phyloP scores from a whole-genome alignment of 129 eudicot genomes.

The Chrysanthemum seticuspe region DNA sequence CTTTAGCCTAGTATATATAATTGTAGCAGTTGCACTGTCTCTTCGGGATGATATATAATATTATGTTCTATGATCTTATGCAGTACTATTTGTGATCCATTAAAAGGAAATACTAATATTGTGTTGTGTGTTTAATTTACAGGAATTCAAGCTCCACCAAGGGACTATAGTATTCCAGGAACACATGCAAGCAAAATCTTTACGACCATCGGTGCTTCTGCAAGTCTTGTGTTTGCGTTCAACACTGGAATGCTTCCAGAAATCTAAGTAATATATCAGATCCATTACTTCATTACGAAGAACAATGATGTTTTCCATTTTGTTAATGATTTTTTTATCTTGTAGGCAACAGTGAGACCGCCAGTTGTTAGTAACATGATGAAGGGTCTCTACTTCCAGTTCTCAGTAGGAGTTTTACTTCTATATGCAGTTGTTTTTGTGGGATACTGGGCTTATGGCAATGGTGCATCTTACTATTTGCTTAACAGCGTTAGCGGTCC shows the following conservation, averaged over 20 bases:
- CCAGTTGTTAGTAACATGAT: constrained; percentile 88
- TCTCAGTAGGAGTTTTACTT: constrained; percentile 74
- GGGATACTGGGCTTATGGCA: constrained; percentile 97
- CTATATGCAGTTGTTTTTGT: constrained; percentile 62
- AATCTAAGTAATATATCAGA: constrained; percentile 43
- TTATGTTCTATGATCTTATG: too few species aligned
- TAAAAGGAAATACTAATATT: too few species aligned
- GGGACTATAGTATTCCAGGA: too few species aligned
- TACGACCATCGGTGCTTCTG: constrained; percentile 83
- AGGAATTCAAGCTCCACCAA: too few species aligned
- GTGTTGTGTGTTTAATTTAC: too few species aligned
- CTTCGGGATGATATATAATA: too few species aligned
- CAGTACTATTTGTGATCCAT: too few species aligned
- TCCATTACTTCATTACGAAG: neutral
- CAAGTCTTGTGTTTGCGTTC: constrained; percentile 84
- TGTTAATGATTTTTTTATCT: neutral
- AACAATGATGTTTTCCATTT: constrained; percentile 9
- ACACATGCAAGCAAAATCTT: too few species aligned
- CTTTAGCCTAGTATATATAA: too few species aligned
- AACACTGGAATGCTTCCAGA: constrained; percentile 45
- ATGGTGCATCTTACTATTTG: constrained; percentile 54
- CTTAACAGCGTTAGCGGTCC: constrained; percentile 74
- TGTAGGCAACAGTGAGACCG: constrained; percentile 80
- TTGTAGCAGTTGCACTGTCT: too few species aligned
- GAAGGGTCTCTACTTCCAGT: constrained; percentile 91